Evolutionary conservation across 805 yeast genomes (phyloP).

Genomic region (Candida incommunis): DNA sequence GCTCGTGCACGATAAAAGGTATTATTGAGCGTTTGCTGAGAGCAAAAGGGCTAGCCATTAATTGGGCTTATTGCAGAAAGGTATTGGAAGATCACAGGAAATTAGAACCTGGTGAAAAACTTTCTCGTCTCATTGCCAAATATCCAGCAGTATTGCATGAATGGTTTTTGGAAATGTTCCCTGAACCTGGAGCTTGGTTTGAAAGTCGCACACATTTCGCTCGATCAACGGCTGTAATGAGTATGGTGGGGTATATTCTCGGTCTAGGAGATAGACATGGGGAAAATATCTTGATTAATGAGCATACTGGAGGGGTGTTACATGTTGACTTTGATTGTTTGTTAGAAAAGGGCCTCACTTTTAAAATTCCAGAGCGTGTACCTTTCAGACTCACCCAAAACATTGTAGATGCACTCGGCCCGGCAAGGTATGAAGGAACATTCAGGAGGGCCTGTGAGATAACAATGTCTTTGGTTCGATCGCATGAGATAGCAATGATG

Average conservation of each 20-base stretch:
- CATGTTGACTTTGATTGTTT: constrained; percentile 97
- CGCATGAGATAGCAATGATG: constrained; percentile 72
- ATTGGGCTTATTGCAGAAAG: constrained; percentile 16
- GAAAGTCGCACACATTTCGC: constrained; percentile 59
- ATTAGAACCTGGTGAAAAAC: constrained; percentile 24
- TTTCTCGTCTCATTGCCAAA: constrained; percentile 19
- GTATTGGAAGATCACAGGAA: constrained; percentile 16
- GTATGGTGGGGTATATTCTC: constrained; percentile 85
- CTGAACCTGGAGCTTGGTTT: constrained; percentile 85
- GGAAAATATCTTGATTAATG: constrained; percentile 70
- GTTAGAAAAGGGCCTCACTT: constrained; percentile 57
- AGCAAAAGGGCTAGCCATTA: constrained; percentile 25
- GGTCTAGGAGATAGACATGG: constrained; percentile 97
- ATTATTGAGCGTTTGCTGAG: constrained; percentile 35
- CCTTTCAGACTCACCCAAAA: constrained; percentile 88
- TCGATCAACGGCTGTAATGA: constrained; percentile 86
- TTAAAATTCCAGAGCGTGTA: constrained; percentile 80
- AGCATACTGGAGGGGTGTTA: constrained; percentile 60
- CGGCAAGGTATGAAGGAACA: constrained; percentile 78
- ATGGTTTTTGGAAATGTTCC: constrained; percentile 81
- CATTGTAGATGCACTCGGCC: constrained; percentile 79
- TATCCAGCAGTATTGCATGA: constrained; percentile 46
- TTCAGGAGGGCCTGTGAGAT: constrained; percentile 80
- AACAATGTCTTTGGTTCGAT: constrained; percentile 55
- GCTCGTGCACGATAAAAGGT: constrained; percentile 57